Evolutionary conservation across 768 basidiomycete genomes (phyloP), one percentile per base, ranked within the genome.

Genomic region (Russula griseocarnosa): DNA sequence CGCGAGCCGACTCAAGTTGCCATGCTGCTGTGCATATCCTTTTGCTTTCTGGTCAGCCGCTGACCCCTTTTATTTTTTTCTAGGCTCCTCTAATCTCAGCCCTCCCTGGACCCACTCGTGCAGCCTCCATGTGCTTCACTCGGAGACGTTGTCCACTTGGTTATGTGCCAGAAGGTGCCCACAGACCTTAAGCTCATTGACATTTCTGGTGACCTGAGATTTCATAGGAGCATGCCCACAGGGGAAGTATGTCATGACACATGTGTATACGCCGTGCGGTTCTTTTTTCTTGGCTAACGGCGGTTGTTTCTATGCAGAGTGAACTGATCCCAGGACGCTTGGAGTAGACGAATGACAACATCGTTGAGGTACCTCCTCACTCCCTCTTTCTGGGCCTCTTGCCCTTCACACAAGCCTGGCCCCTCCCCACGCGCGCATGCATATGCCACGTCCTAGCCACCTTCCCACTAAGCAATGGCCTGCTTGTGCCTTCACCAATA

Each of bases 381-480:
- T n/a, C 5, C 71, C 26, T n/a, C n/a, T n/a, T 30, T 55, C 68
- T 71, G 20, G n/a, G n/a, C n/a, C 79, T 86, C 71, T 71, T 74
- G 47, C 73, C 78, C 11, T 92, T 86, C 71, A 79, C 80, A 30
- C 75, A 80, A 11, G 79, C 81, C 44, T 81, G n/a, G n/a, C n/a
- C n/a, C n/a, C n/a, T 94, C 60, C 77, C 78, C 66, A 71, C 75
- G n/a, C 86, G 87, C 26, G 91, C 90, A 0, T 76, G 82, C 55
- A 82, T 95, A 50, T 71, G 73, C 60, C 88, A 90, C 60, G 77
- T 95, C 32, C 59, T 92, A 57, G 78, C 86, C 3, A 93, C 93
- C 1, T 92, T 91, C 3, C 93, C 93, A 9, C 78, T 95, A 58
- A 86, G 83, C 71, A 94, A 94, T 92, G 87, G 87, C 0, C 81